These are phyloP conservation scores for Aurinia saxatilis DNA, from an alignment of 345 rosid species.

Conservation along the genomic window DNA sequence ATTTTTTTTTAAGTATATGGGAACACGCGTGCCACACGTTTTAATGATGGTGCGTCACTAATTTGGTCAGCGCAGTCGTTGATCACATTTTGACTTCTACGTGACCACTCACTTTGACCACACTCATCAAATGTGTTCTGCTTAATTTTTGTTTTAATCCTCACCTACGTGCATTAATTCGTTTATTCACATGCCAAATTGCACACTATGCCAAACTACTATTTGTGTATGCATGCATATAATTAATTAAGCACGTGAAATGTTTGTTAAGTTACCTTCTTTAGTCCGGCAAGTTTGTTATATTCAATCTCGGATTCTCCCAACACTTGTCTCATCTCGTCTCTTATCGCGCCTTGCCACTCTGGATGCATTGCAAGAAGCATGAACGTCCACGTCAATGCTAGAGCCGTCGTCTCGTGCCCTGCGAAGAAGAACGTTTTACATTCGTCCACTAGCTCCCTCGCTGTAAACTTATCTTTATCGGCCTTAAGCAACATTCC, in stretches of 20 bases:
- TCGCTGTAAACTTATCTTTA: constrained; percentile 35
- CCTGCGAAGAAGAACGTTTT: constrained; percentile 96
- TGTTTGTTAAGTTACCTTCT: constrained; percentile 58
- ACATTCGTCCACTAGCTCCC: constrained; percentile 81
- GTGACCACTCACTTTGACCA: too few species aligned
- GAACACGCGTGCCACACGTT: constrained; percentile 2
- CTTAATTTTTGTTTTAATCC: too few species aligned
- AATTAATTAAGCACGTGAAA: constrained; percentile 19
- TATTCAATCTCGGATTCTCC: constrained; percentile 56
- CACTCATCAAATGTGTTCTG: too few species aligned
- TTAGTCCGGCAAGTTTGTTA: constrained; percentile 59
- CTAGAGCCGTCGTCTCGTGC: constrained; percentile 89
- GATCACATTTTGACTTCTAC: constrained; percentile 13
- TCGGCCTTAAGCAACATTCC: constrained; percentile 50
- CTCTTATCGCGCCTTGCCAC: constrained; percentile 72
- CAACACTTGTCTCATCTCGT: constrained; percentile 62
- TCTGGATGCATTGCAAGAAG: constrained; percentile 66
- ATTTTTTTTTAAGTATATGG: neutral
- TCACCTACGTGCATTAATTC: too few species aligned
- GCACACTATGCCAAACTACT: neutral
- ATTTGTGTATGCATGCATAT: neutral
- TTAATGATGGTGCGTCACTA: constrained; percentile 1
- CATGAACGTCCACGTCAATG: constrained; percentile 79
- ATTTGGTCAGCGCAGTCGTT: constrained; percentile 12
- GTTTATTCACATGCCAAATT: neutral